phyloP scores from a whole-genome alignment of 2,329 filamentous ascomycete genomes.

The Curvularia hawaiiensis region DNA sequence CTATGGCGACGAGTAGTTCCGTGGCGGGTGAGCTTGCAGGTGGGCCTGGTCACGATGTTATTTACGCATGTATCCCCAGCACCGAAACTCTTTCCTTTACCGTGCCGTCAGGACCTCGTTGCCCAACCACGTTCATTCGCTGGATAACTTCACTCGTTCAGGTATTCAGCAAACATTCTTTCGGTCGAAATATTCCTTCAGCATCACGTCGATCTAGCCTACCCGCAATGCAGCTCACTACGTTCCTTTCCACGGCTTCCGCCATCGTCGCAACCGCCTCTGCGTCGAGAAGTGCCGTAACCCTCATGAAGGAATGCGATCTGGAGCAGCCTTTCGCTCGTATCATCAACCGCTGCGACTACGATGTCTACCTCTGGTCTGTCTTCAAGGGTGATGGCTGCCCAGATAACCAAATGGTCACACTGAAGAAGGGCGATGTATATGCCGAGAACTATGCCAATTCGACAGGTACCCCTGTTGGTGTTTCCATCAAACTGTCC shows the following conservation, averaged over 20 bases:
- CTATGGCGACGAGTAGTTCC: slow-evolving; percentile 44
- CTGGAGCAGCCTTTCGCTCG: slow-evolving; percentile 27
- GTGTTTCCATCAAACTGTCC: slow-evolving; percentile 50
- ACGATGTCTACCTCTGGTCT: slow-evolving; percentile 48
- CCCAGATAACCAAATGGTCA: slow-evolving; percentile 26
- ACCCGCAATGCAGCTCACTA: slow-evolving; percentile 43
- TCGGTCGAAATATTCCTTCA: slow-evolving; percentile 27
- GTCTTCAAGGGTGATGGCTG: slow-evolving; percentile 39
- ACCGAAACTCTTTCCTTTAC: slow-evolving; percentile 28
- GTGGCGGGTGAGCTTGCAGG: slow-evolving; percentile 34
- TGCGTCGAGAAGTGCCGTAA: slow-evolving; percentile 23
- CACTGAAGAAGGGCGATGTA: slow-evolving; percentile 33
- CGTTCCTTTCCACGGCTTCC: slow-evolving; percentile 35
- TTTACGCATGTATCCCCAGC: slow-evolving; percentile 45
- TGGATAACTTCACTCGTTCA: slow-evolving; percentile 50
- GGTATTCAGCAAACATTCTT: slow-evolving; percentile 47
- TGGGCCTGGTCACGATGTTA: slow-evolving; percentile 42
- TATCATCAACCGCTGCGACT: slow-evolving; percentile 47
- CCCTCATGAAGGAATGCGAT: slow-evolving; percentile 25
- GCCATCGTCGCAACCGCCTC: slow-evolving; percentile 40
- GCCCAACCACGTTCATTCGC: slow-evolving; percentile 42
- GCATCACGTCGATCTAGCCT: slow-evolving; percentile 18
- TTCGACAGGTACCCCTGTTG: too few species aligned
- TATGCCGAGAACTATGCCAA: slow-evolving; percentile 47
- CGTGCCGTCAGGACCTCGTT: slow-evolving; percentile 47